phyloP scores from a whole-genome alignment of 768 basidiomycete genomes.

The Fibroporia radiculosa region DNA sequence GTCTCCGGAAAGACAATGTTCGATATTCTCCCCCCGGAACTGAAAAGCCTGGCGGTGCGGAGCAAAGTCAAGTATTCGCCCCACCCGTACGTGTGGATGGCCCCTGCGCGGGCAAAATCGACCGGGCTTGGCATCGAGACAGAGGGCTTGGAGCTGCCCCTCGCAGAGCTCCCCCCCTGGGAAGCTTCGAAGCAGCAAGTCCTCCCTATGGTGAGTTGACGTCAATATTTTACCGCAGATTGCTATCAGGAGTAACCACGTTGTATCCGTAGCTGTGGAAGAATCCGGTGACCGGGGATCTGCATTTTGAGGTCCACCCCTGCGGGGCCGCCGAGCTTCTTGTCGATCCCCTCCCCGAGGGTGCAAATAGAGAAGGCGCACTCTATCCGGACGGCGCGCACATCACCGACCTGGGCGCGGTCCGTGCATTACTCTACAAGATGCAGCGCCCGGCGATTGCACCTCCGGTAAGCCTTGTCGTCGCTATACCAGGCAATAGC shows the following conservation, averaged over 20 bases:
- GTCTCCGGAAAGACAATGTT: conserved; percentile 81
- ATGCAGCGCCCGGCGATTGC: conserved; percentile 89
- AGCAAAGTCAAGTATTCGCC: conserved; percentile 72
- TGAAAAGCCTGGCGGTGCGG: conserved; percentile 78
- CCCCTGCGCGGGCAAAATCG: conserved; percentile 58
- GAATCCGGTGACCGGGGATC: conserved; percentile 74
- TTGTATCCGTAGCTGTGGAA: conserved; percentile 82
- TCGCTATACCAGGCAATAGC: not conserved
- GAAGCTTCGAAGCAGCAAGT: conserved; percentile 67
- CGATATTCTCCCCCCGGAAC: conserved; percentile 57
- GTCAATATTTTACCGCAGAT: too few species aligned
- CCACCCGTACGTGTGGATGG: conserved; percentile 91
- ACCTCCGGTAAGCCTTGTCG: conserved; percentile 49
- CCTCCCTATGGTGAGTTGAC: conserved; percentile 49
- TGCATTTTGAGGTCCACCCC: conserved; percentile 90
- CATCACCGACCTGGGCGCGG: conserved; percentile 63
- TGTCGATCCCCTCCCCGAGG: conserved; percentile 65
- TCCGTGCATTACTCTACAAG: conserved; percentile 69
- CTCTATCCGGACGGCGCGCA: conserved; percentile 80
- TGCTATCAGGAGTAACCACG: too few species aligned
- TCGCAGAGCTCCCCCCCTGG: conserved; percentile 74
- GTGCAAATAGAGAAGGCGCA: conserved; percentile 48
- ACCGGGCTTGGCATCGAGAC: conserved; percentile 80
- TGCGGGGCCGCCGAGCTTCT: conserved; percentile 62
- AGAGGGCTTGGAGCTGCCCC: conserved; percentile 64